These are phyloP conservation scores for Zymoseptoria tritici DNA, from an alignment of 2,329 filamentous ascomycete species.

Conservation along the genomic window DNA sequence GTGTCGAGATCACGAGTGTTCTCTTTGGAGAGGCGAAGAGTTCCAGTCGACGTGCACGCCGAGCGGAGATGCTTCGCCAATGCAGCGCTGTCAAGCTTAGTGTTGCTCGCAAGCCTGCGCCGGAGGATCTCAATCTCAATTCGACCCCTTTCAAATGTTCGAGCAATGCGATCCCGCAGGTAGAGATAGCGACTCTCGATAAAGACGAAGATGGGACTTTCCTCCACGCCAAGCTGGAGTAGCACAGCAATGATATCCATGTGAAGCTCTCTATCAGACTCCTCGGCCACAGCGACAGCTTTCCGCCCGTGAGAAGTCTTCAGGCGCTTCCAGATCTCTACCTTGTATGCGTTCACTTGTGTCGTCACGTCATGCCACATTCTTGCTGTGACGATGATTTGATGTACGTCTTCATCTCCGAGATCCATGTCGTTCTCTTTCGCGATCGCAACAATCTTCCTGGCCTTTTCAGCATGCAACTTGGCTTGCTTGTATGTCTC, in stretches of 20 bases:
- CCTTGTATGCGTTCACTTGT: conserved; percentile 79
- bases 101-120: conserved; percentile 65
- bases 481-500: conserved; percentile 82
- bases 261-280: conserved; percentile 62
- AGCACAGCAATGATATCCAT: conserved; percentile 86
- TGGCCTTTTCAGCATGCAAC: conserved; percentile 71
- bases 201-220: conserved; percentile 97
- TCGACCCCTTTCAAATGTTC: conserved; percentile 74
- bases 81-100: conserved; percentile 61
- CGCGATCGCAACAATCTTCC: conserved; percentile 55
- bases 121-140: conserved; percentile 89
- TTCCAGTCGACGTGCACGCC: conserved; percentile 40
- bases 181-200: conserved; percentile 82
- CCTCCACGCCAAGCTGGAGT: conserved; percentile 87
- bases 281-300: conserved; percentile 22
- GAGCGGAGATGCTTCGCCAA: conserved; percentile 71
- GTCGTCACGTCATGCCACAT: conserved; percentile 94
- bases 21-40: conserved; percentile 18
- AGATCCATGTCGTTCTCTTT: conserved; percentile 48
- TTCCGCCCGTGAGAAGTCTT: conserved; percentile 23
- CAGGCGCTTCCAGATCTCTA: conserved; percentile 78
- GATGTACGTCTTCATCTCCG: conserved; percentile 72
- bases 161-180: conserved; percentile 75
- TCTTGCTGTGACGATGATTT: conserved; percentile 77
- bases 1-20: conserved; percentile 61